Evolutionary conservation across 345 rosid species (phyloP), one percentile per base, ranked within the genome.

Genomic region (Nasturtium officinale): DNA sequence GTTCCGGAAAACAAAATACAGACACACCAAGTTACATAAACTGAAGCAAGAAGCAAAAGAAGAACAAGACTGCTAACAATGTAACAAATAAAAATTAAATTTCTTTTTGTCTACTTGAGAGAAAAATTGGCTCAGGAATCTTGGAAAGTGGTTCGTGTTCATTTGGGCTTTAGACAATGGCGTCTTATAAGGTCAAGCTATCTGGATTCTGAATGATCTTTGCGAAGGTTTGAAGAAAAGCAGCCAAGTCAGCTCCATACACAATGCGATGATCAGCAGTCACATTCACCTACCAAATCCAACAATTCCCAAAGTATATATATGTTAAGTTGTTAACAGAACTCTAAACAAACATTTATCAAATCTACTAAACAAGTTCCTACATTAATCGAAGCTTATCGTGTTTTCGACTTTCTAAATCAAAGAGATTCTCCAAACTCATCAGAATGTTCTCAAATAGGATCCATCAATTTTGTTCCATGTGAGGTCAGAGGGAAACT

Each of bases 191-290:
- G 60, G 97, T 89, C 69, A 95, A 85, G 82, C 87, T 82, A 48
- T 88, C 96, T 18, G 97, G 96, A 80, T 88, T 86, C 82, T 86
- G 89, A 57, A 95, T 57, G 47, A 95, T 89, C 90, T 88, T 89
- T 61, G 97, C 83, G 70, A 91, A 91, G n/a, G 97, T 89, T 77
- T 85, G 87, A 57, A 95, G 91, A 84, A 89, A 91, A 50, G 93
- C 87, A 13, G 99, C 97, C 83, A 91, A 85, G 84, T 95, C 93
- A 63, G 99, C 99, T 55, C 99, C 97, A 37, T 91, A 91, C 15
- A 91, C 61, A 40, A 95, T 89, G 23, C 93, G 86, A 84, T 91
- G 96, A 83, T 95, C 99, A 9, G 97, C 96, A 17, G 99, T 91
- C 67, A 91, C 97, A 76, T 95, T 95, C 82, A 91, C 96, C 97